Evolutionary conservation across 2,329 filamentous ascomycete genomes (phyloP), one percentile per base, ranked within the genome.

Genomic region (Byssoonygena ceratinophila): DNA sequence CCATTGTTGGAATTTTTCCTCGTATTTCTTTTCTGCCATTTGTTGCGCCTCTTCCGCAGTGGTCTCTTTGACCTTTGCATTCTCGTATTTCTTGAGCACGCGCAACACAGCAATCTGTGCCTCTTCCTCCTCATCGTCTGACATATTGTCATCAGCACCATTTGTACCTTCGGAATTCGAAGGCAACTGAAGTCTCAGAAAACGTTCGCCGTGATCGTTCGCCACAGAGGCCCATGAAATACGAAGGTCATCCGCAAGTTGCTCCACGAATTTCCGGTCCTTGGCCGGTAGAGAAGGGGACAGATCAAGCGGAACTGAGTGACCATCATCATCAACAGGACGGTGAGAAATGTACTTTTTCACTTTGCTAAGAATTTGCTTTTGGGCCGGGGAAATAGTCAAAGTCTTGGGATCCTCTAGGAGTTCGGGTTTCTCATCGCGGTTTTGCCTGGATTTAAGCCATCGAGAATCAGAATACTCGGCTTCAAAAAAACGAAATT

Each of bases 261-360:
- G 86, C 67, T 97, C 86, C 4, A 94, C 84, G 64, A 98, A 98
- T 65, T 90, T 91, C 55, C 92, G 85, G 68, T 98, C 91, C 31
- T 82, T 83, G 51, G 91, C 90, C 52, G 85, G 82, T 55, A 94
- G 75, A 25, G 78, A 76, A 1, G 77, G 67, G 16, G 88, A 81
- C 6, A 98, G 78, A 64, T 96, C 83, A 48, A 96, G 74, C 7
- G 83, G 77, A 53, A 68, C 62, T 9, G 61, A 55, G 7, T 68
- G 64, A 36, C 71, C 71, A 11, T 66, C 67, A 57, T 76, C 70
- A 52, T 77, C 71, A 20, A 74, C 66, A 4, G 79, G 75, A 34
- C 85, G 80, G 60, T 84, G 84, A 50, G 81, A 82, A 55, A 97
- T 81, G 66, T 85, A 97, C 53, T 82, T 84, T 65, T 90, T 89